Percentiles rank a stretch among this genome's conserved stretches.
Evolutionary conservation across 805 yeast genomes (phyloP).

Genomic region (Wickerhamiella bombiphila): DNA sequence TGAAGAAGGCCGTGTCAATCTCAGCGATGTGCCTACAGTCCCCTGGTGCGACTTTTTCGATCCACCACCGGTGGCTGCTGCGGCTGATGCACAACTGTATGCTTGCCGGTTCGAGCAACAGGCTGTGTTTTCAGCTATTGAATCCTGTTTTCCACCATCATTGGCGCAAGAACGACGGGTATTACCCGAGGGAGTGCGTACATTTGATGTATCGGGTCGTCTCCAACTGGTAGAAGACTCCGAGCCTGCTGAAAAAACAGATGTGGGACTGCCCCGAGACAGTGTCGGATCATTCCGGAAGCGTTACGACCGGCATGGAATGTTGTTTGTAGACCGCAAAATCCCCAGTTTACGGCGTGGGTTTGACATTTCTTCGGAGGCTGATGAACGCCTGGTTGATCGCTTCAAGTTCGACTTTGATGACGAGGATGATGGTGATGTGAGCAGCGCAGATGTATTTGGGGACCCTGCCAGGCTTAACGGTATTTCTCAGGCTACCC

Average conservation of each 20-base stretch:
- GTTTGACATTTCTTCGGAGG: constrained; percentile 4
- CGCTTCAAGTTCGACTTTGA: constrained; percentile 60
- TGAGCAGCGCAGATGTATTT: constrained; percentile 19
- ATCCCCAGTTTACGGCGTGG: neutral
- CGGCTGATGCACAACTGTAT: neutral
- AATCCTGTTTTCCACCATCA: constrained; percentile 25
- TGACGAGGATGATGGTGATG: constrained; percentile 16
- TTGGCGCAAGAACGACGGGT: neutral
- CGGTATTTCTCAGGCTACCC: constrained; percentile 73
- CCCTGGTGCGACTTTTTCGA: constrained; percentile 63
- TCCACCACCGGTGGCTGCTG: neutral
- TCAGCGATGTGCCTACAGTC: constrained; percentile 73
- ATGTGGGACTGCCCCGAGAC: constrained; percentile 16
- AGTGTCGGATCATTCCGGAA: constrained; percentile 37
- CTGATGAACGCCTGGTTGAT: constrained; percentile 33
- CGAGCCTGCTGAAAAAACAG: constrained; percentile 5
- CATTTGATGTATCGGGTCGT: neutral
- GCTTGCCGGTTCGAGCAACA: constrained; percentile 25
- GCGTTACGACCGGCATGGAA: constrained; percentile 58
- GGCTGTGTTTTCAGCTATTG: constrained; percentile 67
- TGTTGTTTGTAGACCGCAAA: constrained; percentile 55
- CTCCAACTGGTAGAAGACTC: constrained; percentile 2
- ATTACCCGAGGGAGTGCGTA: neutral
- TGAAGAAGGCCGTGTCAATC: constrained; percentile 60
- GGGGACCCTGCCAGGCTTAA: constrained; percentile 74